A percentile compares a stretch with the other conserved stretches of the same genome.
phyloP scores from a whole-genome alignment of 345 rosid species.

The Eutrema yunnanense region DNA sequence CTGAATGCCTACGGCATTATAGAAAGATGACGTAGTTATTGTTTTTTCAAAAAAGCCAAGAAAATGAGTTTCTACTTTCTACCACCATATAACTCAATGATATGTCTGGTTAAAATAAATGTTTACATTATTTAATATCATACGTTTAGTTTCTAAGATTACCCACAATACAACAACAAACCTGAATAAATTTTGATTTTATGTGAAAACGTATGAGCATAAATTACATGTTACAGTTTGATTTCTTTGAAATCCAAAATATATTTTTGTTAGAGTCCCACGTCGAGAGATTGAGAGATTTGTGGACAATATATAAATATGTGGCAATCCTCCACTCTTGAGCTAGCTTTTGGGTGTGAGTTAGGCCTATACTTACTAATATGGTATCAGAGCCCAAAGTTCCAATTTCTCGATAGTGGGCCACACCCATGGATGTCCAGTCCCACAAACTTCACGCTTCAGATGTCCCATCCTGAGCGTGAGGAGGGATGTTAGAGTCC shows the following conservation, averaged over 20 bases:
- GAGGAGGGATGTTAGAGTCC: no score
- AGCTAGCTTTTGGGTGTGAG: no score
- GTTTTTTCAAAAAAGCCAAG: background rate
- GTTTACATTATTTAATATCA: background rate
- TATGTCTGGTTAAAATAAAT: background rate
- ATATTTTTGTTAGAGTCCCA: no score
- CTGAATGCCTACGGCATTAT: constrained; percentile 23
- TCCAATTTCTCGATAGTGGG: no score
- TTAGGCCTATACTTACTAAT: no score
- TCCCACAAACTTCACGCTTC: no score
- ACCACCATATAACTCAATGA: constrained; percentile 3
- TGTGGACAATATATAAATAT: no score
- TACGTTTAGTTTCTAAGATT: background rate
- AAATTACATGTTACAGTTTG: background rate
- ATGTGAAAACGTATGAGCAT: background rate
- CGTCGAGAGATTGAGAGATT: no score
- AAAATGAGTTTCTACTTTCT: constrained; percentile 1
- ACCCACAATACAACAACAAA: background rate
- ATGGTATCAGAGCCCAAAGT: no score
- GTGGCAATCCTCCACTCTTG: no score
- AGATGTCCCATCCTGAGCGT: no score
- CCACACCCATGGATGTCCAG: no score
- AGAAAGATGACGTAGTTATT: constrained; percentile 18
- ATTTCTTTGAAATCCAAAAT: background rate
- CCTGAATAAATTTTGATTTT: background rate